Evolutionary conservation across 2,329 filamentous ascomycete species (phyloP).

Genomic region (Pseudogymnoascus sp.): DNA sequence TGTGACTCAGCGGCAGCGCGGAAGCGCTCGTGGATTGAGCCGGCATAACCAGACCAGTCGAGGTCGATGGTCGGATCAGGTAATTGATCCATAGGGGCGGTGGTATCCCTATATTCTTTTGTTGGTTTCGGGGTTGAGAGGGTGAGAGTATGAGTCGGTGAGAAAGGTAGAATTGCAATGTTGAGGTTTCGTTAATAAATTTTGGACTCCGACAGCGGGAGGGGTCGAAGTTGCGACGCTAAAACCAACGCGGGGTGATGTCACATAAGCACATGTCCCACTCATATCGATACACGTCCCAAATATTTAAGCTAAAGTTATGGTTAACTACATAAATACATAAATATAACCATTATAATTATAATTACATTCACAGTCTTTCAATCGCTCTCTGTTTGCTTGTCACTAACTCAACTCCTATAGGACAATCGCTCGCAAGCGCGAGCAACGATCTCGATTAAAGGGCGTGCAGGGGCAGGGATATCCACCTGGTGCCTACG

Average conservation of each 20-base stretch:
- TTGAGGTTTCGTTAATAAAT: slow-evolving; percentile 6
- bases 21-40: slow-evolving; percentile 55
- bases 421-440: background rate
- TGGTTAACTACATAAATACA: background rate
- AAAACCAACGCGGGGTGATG: slow-evolving; percentile 5
- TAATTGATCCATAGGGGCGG: slow-evolving; percentile 19
- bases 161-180: background rate
- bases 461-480: slow-evolving; percentile 1
- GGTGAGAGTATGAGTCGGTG: background rate
- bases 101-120: slow-evolving; percentile 1
- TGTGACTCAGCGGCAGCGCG: slow-evolving; percentile 52
- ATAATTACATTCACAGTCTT: background rate
- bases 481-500: background rate
- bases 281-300: background rate
- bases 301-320: background rate
- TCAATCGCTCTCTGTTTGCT: background rate
- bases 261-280: slow-evolving; percentile 1
- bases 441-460: background rate
- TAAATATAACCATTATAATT: background rate
- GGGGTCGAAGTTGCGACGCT: slow-evolving; percentile 4
- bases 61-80: slow-evolving; percentile 53
- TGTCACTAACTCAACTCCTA: background rate
- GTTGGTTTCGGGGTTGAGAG: background rate
- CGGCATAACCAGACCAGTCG: slow-evolving; percentile 51
- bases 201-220: slow-evolving; percentile 2